Evolutionary conservation across 2,329 filamentous ascomycete species (phyloP).

Genomic region (Ophiocordyceps camponoti-rufipedis): DNA sequence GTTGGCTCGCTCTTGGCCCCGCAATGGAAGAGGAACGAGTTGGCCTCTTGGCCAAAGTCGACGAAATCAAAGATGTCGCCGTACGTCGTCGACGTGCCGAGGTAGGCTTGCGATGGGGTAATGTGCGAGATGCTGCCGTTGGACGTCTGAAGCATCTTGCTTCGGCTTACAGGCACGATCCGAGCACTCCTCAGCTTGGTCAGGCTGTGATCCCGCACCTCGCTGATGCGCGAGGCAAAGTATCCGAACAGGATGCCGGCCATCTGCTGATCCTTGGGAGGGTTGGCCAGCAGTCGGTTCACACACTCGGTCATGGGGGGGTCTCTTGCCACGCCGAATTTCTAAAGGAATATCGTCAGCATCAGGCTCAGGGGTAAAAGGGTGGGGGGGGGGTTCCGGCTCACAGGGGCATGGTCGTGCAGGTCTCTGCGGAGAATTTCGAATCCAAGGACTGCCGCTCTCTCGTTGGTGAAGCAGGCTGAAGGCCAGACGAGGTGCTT

Average conservation of each 20-base stretch:
- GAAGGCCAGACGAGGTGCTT: slow-evolving; percentile 51
- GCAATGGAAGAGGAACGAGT: slow-evolving; percentile 72
- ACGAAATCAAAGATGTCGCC: slow-evolving; percentile 94
- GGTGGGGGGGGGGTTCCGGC: slow-evolving; percentile 5
- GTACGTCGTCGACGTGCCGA: slow-evolving; percentile 54
- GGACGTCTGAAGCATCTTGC: slow-evolving; percentile 7
- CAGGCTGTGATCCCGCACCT: slow-evolving; percentile 46
- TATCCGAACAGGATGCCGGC: slow-evolving; percentile 67
- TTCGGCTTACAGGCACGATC: slow-evolving; percentile 50
- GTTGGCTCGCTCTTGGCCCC: slow-evolving; percentile 86
- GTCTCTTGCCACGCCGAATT: slow-evolving; percentile 73
- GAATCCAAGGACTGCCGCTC: slow-evolving; percentile 63
- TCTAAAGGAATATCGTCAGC: slow-evolving; percentile 17
- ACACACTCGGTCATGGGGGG: slow-evolving; percentile 66
- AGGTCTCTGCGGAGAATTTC: slow-evolving; percentile 58
- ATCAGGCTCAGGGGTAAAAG: not conserved
- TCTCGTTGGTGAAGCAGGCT: slow-evolving; percentile 67
- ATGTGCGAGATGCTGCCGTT: slow-evolving; percentile 24
- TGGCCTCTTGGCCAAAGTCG: slow-evolving; percentile 76
- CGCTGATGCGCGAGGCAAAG: slow-evolving; percentile 57
- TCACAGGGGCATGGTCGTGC: slow-evolving; percentile 50
- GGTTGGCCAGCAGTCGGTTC: slow-evolving; percentile 49
- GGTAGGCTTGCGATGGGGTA: slow-evolving; percentile 57
- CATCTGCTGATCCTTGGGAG: slow-evolving; percentile 46
- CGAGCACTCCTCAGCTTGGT: slow-evolving; percentile 41